Conservation (phyloP, 768 basidiomycete genomes). For the Lentinula guzmanii region DNA sequence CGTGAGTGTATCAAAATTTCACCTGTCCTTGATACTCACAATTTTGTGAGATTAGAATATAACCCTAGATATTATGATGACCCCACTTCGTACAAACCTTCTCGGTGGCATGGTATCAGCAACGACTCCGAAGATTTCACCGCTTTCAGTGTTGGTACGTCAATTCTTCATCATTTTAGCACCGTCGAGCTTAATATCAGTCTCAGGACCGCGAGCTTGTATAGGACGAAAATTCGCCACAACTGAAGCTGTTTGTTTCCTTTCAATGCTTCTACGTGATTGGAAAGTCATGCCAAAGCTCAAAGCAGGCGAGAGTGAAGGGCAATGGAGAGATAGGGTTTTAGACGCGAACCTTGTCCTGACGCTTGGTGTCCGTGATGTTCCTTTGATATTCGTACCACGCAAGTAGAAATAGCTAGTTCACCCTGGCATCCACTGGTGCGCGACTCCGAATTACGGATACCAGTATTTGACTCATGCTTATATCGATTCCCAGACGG, state of each 20-base stretch:
- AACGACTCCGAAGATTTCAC: conserved; percentile 36
- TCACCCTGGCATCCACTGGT: no score
- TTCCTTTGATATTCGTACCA: conserved; percentile 9
- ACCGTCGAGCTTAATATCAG: background rate
- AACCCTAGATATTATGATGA: conserved; percentile 45
- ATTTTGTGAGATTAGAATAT: conserved; percentile 27
- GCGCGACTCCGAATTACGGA: background rate
- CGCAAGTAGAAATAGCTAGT: background rate
- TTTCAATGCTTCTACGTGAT: conserved; percentile 45
- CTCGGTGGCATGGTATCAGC: conserved; percentile 40
- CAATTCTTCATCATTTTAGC: background rate
- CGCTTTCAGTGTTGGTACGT: conserved; percentile 40
- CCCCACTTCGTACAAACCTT: conserved; percentile 42
- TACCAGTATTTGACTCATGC: no score
- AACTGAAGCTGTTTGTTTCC: conserved; percentile 46
- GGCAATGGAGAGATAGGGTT: conserved; percentile 30
- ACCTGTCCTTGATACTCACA: background rate
- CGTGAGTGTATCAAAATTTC: conserved; percentile 26
- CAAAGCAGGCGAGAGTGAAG: conserved; percentile 29
- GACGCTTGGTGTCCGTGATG: conserved; percentile 19
- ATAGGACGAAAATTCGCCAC: conserved; percentile 52
- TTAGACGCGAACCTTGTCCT: conserved; percentile 29
- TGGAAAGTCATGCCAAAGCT: conserved; percentile 47
- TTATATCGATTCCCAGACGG: no score
- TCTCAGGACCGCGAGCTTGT: conserved; percentile 43